Evolutionary conservation across 768 basidiomycete species (phyloP).

Genomic region (Cystofilobasidium ferigula): DNA sequence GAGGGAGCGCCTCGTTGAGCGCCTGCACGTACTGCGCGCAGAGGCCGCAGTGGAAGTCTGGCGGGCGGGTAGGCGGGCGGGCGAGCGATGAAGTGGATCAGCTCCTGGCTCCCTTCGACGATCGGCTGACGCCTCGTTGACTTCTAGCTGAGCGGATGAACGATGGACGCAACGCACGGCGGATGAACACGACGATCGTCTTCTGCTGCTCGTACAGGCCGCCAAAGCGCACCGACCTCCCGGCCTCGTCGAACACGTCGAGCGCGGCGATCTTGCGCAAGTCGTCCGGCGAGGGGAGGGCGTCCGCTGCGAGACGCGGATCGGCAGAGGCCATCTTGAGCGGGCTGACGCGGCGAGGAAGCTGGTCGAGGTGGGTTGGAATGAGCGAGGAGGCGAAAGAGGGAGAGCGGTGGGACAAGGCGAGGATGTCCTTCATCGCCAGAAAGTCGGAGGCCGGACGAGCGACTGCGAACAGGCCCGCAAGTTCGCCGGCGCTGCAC

Average conservation of each 20-base stretch:
- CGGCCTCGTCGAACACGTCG: constrained; percentile 44
- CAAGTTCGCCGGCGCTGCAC: no score
- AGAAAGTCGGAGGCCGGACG: no score
- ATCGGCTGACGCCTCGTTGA: no score
- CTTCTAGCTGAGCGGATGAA: no score
- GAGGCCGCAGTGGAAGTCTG: background rate
- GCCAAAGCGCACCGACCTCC: constrained; percentile 47
- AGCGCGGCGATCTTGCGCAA: constrained; percentile 25
- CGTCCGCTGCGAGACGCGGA: no score
- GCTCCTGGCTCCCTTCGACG: no score
- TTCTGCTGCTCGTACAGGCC: constrained; percentile 46
- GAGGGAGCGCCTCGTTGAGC: background rate
- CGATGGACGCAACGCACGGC: constrained; percentile 30
- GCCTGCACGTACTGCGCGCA: background rate
- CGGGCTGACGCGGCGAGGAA: background rate
- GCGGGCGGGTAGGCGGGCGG: background rate
- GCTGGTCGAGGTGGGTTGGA: no score
- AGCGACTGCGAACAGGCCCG: no score
- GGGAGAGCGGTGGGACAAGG: background rate
- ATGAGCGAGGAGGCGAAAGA: background rate
- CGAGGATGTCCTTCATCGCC: no score
- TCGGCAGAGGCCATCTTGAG: no score
- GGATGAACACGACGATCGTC: constrained; percentile 55
- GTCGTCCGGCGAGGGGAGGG: constrained; percentile 4
- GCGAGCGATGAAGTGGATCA: background rate